Evolutionary conservation across 2,329 filamentous ascomycete species (phyloP).

Genomic region (Microdochium nivale): DNA sequence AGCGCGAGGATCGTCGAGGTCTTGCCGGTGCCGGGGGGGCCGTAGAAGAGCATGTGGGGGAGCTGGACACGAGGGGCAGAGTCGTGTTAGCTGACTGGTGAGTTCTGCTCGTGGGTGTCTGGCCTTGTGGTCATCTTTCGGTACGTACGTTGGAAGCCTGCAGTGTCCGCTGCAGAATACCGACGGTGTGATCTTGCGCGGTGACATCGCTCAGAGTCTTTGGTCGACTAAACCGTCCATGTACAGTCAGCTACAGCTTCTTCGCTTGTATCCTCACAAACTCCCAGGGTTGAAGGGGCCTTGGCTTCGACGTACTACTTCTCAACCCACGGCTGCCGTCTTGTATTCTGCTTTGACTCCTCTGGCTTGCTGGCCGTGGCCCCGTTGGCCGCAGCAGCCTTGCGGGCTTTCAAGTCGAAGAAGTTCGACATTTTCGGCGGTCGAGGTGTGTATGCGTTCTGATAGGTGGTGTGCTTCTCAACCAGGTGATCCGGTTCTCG

Average conservation of each 20-base stretch:
- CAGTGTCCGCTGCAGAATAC: conserved; percentile 82
- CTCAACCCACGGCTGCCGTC: conserved; percentile 91
- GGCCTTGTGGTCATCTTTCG: conserved; percentile 1
- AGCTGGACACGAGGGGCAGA: conserved; percentile 40
- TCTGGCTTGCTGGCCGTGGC: conserved; percentile 56
- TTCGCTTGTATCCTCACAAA: too few species aligned
- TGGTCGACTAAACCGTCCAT: conserved; percentile 57
- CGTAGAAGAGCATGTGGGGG: conserved; percentile 99
- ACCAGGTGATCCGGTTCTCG: neutral
- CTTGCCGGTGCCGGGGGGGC: conserved; percentile 94
- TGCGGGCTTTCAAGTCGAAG: conserved; percentile 90
- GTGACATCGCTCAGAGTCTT: conserved; percentile 92
- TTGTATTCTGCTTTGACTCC: conserved; percentile 52
- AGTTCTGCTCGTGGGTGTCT: neutral
- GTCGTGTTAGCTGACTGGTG: conserved; percentile 5
- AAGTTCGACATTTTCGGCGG: conserved; percentile 66
- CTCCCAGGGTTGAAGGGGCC: too few species aligned
- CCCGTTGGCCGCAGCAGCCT: conserved; percentile 61
- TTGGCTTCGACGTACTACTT: conserved; percentile 70
- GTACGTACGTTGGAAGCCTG: conserved; percentile 75
- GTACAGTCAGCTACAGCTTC: conserved; percentile 18
- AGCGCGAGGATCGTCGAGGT: conserved; percentile 96
- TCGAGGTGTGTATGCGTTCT: neutral
- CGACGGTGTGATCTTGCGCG: conserved; percentile 94
- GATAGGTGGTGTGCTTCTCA: neutral